Evolutionary conservation across 106 monocot genomes (phyloP).

Genomic region (Dendrobium catenatum): DNA sequence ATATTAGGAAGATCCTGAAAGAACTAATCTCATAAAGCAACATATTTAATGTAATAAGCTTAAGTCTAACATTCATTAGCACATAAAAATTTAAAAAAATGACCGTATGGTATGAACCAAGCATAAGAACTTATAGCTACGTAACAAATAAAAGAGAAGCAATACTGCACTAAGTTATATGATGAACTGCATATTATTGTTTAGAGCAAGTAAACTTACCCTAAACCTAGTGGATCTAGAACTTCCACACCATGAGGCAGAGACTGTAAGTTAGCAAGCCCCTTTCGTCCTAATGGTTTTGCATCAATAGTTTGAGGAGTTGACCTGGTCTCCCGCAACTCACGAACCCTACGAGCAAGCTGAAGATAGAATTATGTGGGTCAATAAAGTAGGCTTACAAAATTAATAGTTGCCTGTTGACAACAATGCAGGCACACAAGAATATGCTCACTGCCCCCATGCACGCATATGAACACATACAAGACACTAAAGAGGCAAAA

Average conservation of each 20-base stretch:
- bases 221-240: conserved; percentile 91
- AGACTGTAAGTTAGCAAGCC: conserved; percentile 62
- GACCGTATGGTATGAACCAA: background rate
- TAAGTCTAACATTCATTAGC: background rate
- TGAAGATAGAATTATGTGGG: conserved; percentile 24
- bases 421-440: background rate
- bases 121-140: background rate
- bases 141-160: background rate
- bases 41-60: background rate
- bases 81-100: background rate
- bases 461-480: background rate
- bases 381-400: background rate
- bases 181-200: background rate
- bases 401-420: background rate
- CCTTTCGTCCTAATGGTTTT: conserved; percentile 60
- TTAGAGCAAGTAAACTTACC: conserved; percentile 38
- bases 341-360: conserved; percentile 94
- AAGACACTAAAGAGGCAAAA: background rate
- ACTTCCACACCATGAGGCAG: conserved; percentile 92
- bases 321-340: conserved; percentile 85
- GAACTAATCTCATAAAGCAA: background rate
- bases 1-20: background rate
- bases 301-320: conserved; percentile 57
- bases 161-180: background rate
- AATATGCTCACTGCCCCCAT: background rate